Conservation (phyloP, 768 basidiomycete genomes). For the Serendipita vermifera region DNA sequence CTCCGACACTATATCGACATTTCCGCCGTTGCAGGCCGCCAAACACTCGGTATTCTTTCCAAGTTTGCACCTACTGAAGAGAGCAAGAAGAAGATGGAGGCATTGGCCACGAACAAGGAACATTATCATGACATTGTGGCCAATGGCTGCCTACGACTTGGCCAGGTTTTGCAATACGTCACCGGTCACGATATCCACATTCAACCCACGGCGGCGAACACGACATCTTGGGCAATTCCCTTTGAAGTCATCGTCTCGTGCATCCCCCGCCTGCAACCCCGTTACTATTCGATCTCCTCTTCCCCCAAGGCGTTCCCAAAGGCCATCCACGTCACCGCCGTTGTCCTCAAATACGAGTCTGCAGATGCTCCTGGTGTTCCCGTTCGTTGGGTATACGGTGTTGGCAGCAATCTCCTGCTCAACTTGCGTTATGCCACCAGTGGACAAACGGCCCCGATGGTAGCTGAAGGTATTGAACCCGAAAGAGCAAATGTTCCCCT, state of each 20-base stretch:
- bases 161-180: conserved; percentile 83
- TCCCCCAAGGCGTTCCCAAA: conserved; percentile 86
- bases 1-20: conserved; percentile 97
- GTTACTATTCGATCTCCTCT: conserved; percentile 97
- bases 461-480: conserved; percentile 24
- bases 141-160: conserved; percentile 78
- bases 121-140: conserved; percentile 65
- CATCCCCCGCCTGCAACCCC: conserved; percentile 86
- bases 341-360: conserved; percentile 87
- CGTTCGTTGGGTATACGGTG: conserved; percentile 67
- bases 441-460: conserved; percentile 32
- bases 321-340: conserved; percentile 85
- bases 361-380: conserved; percentile 37
- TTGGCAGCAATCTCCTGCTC: conserved; percentile 89
- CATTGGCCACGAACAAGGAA: conserved; percentile 77
- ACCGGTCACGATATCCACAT: conserved; percentile 60
- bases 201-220: conserved; percentile 53
- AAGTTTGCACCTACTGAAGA: conserved; percentile 77
- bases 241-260: conserved; percentile 95
- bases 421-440: conserved; percentile 74
- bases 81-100: conserved; percentile 59
- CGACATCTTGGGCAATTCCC: conserved; percentile 79
- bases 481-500: conserved; percentile 31
- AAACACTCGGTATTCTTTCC: conserved; percentile 74
- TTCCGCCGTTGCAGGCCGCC: conserved; percentile 86